phyloP scores from a whole-genome alignment of 371 early-diverging fungal genomes.

The Syncephalastrum sp. region DNA sequence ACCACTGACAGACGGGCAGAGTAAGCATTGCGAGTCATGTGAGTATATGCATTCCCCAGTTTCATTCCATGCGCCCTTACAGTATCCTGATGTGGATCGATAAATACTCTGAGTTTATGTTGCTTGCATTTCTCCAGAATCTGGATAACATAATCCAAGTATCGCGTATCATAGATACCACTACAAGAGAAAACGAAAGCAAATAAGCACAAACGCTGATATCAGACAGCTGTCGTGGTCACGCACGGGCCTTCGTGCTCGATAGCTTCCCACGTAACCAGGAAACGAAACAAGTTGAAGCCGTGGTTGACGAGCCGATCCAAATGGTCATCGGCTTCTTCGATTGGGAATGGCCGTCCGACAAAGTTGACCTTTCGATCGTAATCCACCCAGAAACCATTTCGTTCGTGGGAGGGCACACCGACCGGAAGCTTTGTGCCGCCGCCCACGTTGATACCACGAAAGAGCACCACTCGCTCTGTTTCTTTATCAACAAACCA shows the following conservation, averaged over 20 bases:
- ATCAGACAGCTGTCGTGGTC: background rate
- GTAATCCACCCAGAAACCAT: slow-evolving; percentile 56
- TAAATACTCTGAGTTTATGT: slow-evolving; percentile 75
- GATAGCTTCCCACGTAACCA: slow-evolving; percentile 86
- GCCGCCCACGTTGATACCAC: slow-evolving; percentile 69
- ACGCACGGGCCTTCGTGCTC: slow-evolving; percentile 80
- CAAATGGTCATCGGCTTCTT: slow-evolving; percentile 84
- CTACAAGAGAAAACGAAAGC: slow-evolving; percentile 35
- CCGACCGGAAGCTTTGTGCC: slow-evolving; percentile 60
- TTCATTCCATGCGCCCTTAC: slow-evolving; percentile 30
- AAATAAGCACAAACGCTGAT: slow-evolving; percentile 15
- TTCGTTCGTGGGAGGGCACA: slow-evolving; percentile 46
- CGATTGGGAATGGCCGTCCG: slow-evolving; percentile 78
- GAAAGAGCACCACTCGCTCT: slow-evolving; percentile 55
- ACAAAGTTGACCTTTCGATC: slow-evolving; percentile 59
- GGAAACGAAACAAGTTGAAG: slow-evolving; percentile 74
- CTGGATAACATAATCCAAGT: slow-evolving; percentile 72
- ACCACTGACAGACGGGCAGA: slow-evolving; percentile 51
- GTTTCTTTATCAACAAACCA: slow-evolving; percentile 62
- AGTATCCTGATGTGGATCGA: slow-evolving; percentile 82
- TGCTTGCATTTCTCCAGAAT: slow-evolving; percentile 61
- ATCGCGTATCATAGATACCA: slow-evolving; percentile 84
- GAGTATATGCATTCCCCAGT: background rate
- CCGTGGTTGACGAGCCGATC: slow-evolving; percentile 74
- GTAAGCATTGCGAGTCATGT: background rate